phyloP scores from a whole-genome alignment of 495 filamentous ascomycete species.

The Penicillium mononematosum region DNA sequence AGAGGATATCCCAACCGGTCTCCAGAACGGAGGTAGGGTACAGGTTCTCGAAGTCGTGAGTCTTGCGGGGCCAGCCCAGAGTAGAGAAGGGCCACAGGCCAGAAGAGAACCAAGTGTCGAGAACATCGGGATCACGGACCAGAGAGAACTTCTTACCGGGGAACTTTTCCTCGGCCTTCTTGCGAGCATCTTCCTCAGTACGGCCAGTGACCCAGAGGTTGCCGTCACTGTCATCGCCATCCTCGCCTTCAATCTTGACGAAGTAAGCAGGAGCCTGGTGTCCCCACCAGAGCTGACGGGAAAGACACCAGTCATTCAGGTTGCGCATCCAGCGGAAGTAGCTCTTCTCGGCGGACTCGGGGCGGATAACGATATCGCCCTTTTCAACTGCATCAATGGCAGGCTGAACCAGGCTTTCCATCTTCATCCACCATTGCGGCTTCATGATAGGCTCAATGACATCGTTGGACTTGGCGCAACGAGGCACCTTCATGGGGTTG shows the following conservation, averaged over 20 bases:
- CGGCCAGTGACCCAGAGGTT: conserved; percentile 68
- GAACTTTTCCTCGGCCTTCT: conserved; percentile 66
- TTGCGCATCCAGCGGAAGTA: conserved; percentile 72
- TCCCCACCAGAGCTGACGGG: conserved; percentile 83
- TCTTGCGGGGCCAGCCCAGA: conserved; percentile 75
- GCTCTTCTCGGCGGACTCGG: conserved; percentile 66
- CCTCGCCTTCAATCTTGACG: conserved; percentile 65
- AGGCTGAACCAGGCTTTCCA: conserved; percentile 56
- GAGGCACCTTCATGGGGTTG: conserved; percentile 77
- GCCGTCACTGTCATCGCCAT: conserved; percentile 49
- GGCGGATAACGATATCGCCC: conserved; percentile 67
- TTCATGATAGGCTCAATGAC: conserved; percentile 78
- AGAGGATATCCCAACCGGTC: conserved; percentile 83
- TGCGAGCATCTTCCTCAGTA: conserved; percentile 60
- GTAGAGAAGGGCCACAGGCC: conserved; percentile 81
- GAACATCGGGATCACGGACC: conserved; percentile 66
- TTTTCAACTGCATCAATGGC: conserved; percentile 66
- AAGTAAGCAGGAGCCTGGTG: conserved; percentile 76
- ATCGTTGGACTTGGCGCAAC: conserved; percentile 73
- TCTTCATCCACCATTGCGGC: conserved; percentile 77
- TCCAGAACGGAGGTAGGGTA: conserved; percentile 75
- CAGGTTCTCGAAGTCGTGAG: conserved; percentile 62
- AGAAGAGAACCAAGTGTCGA: conserved; percentile 84
- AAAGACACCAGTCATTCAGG: conserved; percentile 81
- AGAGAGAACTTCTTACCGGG: conserved; percentile 67